Base-by-base conservation (phyloP, 148 eudicot species). In the Limonium bicolor region DNA sequence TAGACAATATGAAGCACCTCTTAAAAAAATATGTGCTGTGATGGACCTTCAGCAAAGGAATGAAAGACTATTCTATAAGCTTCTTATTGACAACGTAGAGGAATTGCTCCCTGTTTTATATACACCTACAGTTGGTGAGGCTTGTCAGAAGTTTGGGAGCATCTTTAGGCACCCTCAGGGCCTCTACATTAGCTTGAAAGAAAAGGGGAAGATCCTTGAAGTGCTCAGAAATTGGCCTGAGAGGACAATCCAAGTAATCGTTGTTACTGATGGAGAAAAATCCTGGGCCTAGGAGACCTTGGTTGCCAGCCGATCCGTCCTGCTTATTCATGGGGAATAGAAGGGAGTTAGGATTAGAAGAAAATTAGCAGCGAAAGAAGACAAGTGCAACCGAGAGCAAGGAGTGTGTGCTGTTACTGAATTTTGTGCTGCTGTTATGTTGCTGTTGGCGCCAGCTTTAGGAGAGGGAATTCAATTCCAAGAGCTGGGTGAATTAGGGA, bases 1-100 rank as follows among this genome's bases (percentile, higher is more conserved):
- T 28, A 92, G 97, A 18, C 90, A 88, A 14, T 88, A 88, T 69
- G 77, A 88, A 64, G 77, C 80, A 15, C 97, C 97, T 7, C 36
- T 88, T 48, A 94, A 88, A 54, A 70, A 66, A 53, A 83, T 83
- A 60, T 70, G 77, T 86, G 94, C 97, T 48, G 84, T 88, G 97
- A 83, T 84, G 94, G 97, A 88, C 67, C 92, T 83, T 63, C 97
- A 88, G 93, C 94, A 80, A 43, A 69, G 67, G 51, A 80, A 85
- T 48, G 92, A 77, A 37, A 72, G 66, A 39, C 64, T 85, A 27
- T 85, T 80, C 58, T 85, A 85, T 59, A 69, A 77, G 59, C 82
- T 85, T 55, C 79, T 85, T 10, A 85, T 85, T 37, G 90, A 85
- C 22, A 57, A 85, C 58, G 95, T 85, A 23, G 95, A 85, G 67